These are phyloP conservation scores for Mucor irregularis DNA, from an alignment of 371 early-diverging fungal species.

Conservation along the genomic window DNA sequence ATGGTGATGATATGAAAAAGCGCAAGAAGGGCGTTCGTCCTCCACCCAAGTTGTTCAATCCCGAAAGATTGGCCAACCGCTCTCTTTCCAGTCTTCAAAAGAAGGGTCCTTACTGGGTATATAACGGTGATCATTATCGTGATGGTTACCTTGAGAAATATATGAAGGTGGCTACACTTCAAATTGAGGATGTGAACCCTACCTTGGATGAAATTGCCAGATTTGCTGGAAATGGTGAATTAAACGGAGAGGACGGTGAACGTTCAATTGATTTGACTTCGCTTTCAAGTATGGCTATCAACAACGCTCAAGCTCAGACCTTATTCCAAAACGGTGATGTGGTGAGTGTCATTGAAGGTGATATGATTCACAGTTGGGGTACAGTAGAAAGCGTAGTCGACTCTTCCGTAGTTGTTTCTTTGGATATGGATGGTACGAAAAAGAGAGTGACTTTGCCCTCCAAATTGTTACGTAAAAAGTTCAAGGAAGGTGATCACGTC, in stretches of 20 bases:
- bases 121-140: constrained; percentile 79
- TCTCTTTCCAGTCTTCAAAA: constrained; percentile 48
- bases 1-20: constrained; percentile 27
- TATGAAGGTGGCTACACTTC: constrained; percentile 78
- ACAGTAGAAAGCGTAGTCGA: constrained; percentile 71
- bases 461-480: constrained; percentile 82
- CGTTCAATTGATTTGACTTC: constrained; percentile 55
- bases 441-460: constrained; percentile 52
- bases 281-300: constrained; percentile 46
- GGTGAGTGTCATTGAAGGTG: constrained; percentile 90
- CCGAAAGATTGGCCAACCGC: constrained; percentile 54
- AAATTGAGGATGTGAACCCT: constrained; percentile 80
- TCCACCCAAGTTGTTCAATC: constrained; percentile 78
- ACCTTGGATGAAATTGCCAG: constrained; percentile 92
- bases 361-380: constrained; percentile 83
- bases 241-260: constrained; percentile 62
- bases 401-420: constrained; percentile 62
- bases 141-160: constrained; percentile 93
- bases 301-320: constrained; percentile 45
- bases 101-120: constrained; percentile 71
- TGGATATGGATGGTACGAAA: constrained; percentile 55
- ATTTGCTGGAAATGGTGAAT: constrained; percentile 72
- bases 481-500: constrained; percentile 91
- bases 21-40: constrained; percentile 63
- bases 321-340: constrained; percentile 81